Evolutionary conservation across 2,329 filamentous ascomycete genomes (phyloP).

Genomic region (Gaeumannomyces sp.): DNA sequence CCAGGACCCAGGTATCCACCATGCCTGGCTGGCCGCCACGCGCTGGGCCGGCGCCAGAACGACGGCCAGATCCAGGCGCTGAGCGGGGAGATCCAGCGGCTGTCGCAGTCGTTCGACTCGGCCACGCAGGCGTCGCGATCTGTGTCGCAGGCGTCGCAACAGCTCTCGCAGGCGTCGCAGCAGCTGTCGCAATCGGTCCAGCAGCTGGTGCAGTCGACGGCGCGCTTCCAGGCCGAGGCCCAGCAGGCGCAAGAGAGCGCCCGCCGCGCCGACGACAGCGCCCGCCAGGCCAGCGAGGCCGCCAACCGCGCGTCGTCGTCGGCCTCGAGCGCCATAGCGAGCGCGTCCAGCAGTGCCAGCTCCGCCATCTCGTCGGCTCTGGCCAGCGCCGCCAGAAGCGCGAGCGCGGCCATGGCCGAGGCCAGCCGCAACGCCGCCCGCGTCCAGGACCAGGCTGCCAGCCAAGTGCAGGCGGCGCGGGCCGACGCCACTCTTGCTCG

Average conservation of each 20-base stretch:
- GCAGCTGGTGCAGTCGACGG: constrained; percentile 25
- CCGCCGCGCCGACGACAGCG: constrained; percentile 13
- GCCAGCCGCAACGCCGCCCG: constrained; percentile 20
- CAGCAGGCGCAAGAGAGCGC: constrained; percentile 21
- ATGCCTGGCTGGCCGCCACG: constrained; percentile 4
- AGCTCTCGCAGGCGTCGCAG: constrained; percentile 23
- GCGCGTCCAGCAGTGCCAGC: constrained; percentile 23
- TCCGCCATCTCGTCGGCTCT: constrained; percentile 20
- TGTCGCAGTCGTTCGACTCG: constrained; percentile 21
- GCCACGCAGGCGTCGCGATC: constrained; percentile 23
- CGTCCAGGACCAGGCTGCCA: constrained; percentile 19
- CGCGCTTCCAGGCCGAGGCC: constrained; percentile 18
- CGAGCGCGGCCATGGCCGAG: constrained; percentile 21
- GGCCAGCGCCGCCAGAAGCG: constrained; percentile 22
- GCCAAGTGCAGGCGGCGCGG: constrained; percentile 24
- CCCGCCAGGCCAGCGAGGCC: constrained; percentile 11
- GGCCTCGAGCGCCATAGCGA: constrained; percentile 17
- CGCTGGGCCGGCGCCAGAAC: constrained; percentile 17
- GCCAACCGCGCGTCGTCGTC: constrained; percentile 19
- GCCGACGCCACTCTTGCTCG: constrained; percentile 25
- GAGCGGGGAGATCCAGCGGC: constrained; percentile 23
- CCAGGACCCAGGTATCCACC: constrained; percentile 16
- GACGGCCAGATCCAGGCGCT: constrained; percentile 21
- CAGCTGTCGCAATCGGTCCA: constrained; percentile 24
- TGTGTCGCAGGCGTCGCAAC: constrained; percentile 27